phyloP scores from a whole-genome alignment of 352 stramenopile genomes.

The Saprolegnia diclina region DNA sequence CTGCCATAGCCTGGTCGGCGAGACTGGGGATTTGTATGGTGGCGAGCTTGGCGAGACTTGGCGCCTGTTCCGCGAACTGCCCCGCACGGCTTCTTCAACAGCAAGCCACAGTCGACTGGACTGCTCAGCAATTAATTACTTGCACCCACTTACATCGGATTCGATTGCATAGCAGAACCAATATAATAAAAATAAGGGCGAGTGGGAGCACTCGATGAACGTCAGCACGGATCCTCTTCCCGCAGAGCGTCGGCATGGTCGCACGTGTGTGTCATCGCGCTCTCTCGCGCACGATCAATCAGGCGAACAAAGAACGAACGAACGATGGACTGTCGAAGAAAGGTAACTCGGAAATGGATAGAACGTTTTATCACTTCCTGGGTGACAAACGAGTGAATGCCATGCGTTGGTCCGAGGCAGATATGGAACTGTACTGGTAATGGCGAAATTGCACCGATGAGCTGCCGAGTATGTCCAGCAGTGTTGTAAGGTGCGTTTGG shows the following conservation, averaged over 20 bases:
- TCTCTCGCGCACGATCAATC: too few species aligned
- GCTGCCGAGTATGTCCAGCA: too few species aligned
- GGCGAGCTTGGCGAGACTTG: background rate
- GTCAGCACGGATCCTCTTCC: constrained; percentile 1
- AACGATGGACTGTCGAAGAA: too few species aligned
- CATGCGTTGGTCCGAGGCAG: too few species aligned
- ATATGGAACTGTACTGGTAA: too few species aligned
- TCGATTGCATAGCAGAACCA: background rate
- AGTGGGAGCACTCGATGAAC: background rate
- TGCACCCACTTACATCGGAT: background rate
- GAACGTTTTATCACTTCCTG: too few species aligned
- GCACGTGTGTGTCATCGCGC: too few species aligned
- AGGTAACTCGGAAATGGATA: too few species aligned
- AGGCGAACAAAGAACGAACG: too few species aligned
- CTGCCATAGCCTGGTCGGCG: background rate
- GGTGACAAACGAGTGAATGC: too few species aligned
- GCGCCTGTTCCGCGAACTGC: background rate
- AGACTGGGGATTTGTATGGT: background rate
- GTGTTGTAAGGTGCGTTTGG: too few species aligned
- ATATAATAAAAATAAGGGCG: background rate
- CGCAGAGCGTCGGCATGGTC: background rate
- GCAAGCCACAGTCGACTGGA: background rate
- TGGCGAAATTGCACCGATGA: too few species aligned
- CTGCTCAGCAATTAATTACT: background rate
- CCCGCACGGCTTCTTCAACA: background rate